These are phyloP conservation scores for Hypoxylon sp. DNA, from an alignment of 2,329 filamentous ascomycete genomes.

Conservation along the genomic window DNA sequence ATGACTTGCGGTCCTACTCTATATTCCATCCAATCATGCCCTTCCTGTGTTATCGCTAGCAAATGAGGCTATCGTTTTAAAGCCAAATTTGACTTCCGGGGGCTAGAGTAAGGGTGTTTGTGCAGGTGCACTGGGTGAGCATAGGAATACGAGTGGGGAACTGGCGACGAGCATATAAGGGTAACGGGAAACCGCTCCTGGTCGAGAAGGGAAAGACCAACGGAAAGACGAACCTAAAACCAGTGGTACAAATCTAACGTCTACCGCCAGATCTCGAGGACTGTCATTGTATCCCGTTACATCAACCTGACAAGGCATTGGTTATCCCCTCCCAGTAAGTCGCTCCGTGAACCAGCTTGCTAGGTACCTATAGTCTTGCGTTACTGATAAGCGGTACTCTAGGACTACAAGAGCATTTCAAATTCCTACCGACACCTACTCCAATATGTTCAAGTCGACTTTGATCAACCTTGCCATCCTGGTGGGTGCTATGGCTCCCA, in stretches of 20 bases:
- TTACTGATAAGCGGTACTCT: background rate
- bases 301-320: background rate
- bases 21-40: background rate
- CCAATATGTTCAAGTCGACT: background rate
- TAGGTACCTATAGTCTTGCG: too few species aligned
- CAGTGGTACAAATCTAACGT: background rate
- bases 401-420: background rate
- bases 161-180: background rate
- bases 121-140: background rate
- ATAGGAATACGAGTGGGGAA: background rate
- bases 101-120: background rate
- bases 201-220: background rate
- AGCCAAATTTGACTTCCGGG: background rate
- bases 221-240: too few species aligned
- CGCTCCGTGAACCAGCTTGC: background rate
- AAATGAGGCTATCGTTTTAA: background rate
- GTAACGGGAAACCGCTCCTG: background rate
- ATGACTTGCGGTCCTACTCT: background rate
- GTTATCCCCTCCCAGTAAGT: background rate
- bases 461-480: background rate
- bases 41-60: background rate
- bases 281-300: background rate
- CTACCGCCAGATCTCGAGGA: background rate
- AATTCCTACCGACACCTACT: background rate
- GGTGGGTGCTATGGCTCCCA: background rate